phyloP scores from a whole-genome alignment of 352 stramenopile genomes.

The Pythium aphanidermatum region DNA sequence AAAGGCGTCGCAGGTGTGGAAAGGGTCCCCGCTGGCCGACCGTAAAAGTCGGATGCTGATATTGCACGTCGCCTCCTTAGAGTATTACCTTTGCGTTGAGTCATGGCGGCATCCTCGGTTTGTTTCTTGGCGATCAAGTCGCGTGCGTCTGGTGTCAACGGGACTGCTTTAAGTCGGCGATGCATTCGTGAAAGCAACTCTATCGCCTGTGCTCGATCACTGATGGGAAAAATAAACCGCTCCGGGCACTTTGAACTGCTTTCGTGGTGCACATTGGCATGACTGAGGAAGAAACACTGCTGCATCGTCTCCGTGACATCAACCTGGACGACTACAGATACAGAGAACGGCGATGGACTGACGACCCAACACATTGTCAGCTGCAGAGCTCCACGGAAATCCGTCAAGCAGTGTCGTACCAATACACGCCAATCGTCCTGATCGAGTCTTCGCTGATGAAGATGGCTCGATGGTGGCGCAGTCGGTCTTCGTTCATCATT shows the following conservation, averaged over 20 bases:
- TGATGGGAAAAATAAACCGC: not conserved
- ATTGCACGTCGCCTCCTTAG: constrained; percentile 11
- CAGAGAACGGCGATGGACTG: constrained; percentile 52
- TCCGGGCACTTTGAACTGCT: no score
- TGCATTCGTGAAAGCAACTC: constrained; percentile 39
- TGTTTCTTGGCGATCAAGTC: constrained; percentile 23
- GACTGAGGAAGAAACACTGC: constrained; percentile 53
- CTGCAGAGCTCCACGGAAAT: not conserved
- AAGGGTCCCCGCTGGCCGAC: not conserved
- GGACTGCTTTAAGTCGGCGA: constrained; percentile 35
- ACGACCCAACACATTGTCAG: not conserved
- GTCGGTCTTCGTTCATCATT: not conserved
- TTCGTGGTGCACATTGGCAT: constrained; percentile 9
- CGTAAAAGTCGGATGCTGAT: constrained; percentile 16
- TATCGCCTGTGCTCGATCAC: constrained; percentile 22
- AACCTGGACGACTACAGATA: constrained; percentile 41
- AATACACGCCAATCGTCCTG: constrained; percentile 32
- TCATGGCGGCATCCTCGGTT: not conserved
- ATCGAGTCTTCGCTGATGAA: constrained; percentile 11
- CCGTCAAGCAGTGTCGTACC: constrained; percentile 16
- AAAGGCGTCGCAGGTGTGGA: no score
- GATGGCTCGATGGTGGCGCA: not conserved
- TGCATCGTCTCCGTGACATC: constrained; percentile 29
- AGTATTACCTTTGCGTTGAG: not conserved
- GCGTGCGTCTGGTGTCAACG: constrained; percentile 31